Evolutionary conservation across 495 filamentous ascomycete species (phyloP).

Genomic region (Penicillium tannophilum): DNA sequence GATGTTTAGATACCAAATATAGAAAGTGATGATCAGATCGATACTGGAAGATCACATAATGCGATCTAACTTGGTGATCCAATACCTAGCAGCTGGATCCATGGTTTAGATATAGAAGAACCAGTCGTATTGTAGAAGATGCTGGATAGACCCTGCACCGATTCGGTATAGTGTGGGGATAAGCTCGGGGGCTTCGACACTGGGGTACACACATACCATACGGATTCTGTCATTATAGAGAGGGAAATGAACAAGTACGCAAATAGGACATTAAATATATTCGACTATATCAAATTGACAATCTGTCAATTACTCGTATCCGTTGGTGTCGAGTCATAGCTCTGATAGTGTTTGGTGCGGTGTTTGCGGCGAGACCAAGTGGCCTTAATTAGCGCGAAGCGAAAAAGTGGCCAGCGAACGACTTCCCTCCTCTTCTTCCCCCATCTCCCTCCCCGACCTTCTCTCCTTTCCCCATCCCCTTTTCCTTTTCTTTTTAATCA

Average conservation of each 20-base stretch:
- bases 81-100: too few species aligned
- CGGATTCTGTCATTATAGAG: neutral
- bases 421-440: conserved; percentile 38
- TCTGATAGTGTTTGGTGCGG: neutral
- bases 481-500: conserved; percentile 45
- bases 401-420: conserved; percentile 49
- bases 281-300: neutral
- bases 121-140: neutral
- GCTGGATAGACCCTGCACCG: conserved; percentile 17
- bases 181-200: conserved; percentile 17
- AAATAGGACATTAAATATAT: neutral
- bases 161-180: conserved; percentile 24
- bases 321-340: conserved; percentile 7
- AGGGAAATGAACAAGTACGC: neutral
- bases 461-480: conserved; percentile 27
- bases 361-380: conserved; percentile 43
- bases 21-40: neutral
- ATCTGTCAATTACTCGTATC: neutral
- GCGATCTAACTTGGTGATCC: too few species aligned
- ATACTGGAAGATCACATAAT: neutral
- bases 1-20: conserved; percentile 5
- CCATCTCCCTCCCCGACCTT: conserved; percentile 39
- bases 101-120: too few species aligned
- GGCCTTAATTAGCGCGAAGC: conserved; percentile 48
- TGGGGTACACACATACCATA: conserved; percentile 15